Evolutionary conservation across 805 yeast genomes (phyloP), one percentile per base, ranked within the genome.

Genomic region (Starmerella vitae): DNA sequence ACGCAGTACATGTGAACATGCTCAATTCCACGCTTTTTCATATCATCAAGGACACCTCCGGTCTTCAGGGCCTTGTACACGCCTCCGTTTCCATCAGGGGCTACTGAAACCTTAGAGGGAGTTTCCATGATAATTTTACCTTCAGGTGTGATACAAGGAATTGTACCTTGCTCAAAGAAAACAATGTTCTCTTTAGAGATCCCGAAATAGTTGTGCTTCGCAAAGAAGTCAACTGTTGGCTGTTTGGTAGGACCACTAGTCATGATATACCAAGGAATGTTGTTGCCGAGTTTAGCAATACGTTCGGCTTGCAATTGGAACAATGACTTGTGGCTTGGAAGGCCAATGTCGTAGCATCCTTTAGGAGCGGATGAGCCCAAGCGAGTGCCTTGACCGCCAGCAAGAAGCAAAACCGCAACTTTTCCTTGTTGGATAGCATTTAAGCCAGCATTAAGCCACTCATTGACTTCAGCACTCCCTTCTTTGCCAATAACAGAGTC

Each of bases 71-170:
- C 97, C 54, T 74, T 78, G 64, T 91, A 91, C 36, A 91, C 66
- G 2, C 99, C 99, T 42, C 99, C 99, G 58, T 91, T 91, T 1
- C 99, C 99, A 60, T 91, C 97, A 1, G 99, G 99, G 5, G 95
- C 81, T 52, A 80, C 79, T 20, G 85, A 77, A 28, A 83, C 67
- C 20, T 67, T 60, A 30, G 62, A 54, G 31, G 68, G 64, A 6
- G 74, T 58, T 45, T 73, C 74, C 55, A 84, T 55, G 41, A 86
- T 67, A 48, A 91, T 71, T 52, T 77, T 71, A 30, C 96, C 98
- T 20, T 72, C 71, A 34, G 64, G 49, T 50, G 72, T 71, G 46
- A 91, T 75, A 43, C 96, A 93, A 10, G 99, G 99, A 47, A 91
- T 67, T 2, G 88, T 81, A 18, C 98, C 98, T 61, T 91, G 99